phyloP scores from a whole-genome alignment of 441 rosid species.

The Bruguiera hainesii region DNA sequence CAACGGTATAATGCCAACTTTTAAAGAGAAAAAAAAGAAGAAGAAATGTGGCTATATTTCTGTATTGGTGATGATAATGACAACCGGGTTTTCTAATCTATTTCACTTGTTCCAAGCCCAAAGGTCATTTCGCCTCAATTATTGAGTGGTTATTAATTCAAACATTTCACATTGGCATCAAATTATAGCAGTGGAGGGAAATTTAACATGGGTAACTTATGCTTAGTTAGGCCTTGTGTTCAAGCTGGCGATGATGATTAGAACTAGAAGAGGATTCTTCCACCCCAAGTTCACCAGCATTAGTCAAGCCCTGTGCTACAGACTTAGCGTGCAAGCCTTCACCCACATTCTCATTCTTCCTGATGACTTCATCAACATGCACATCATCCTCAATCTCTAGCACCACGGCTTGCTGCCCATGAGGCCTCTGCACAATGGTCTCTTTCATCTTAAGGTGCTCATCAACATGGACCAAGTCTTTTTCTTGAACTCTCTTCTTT shows the following conservation, averaged over 20 bases:
- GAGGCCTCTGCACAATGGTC: conserved; percentile 51
- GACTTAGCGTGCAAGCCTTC: conserved; percentile 23
- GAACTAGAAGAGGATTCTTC: conserved; percentile 19
- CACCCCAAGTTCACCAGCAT: neutral
- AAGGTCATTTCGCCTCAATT: too few species aligned
- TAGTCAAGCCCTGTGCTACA: neutral
- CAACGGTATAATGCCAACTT: too few species aligned
- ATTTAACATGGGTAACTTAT: neutral
- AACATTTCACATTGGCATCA: conserved; percentile 2
- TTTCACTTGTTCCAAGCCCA: too few species aligned
- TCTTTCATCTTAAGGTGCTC: conserved; percentile 69
- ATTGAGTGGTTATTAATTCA: neutral
- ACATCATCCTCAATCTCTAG: conserved; percentile 69
- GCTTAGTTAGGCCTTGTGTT: conserved; percentile 4
- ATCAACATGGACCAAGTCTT: conserved; percentile 39
- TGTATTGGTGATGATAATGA: too few species aligned
- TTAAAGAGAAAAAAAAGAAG: too few species aligned
- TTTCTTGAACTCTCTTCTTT: conserved; percentile 38
- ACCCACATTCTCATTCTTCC: conserved; percentile 35
- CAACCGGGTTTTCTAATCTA: too few species aligned
- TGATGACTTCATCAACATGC: conserved; percentile 38
- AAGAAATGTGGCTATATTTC: too few species aligned
- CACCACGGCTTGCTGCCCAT: conserved; percentile 40
- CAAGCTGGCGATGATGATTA: conserved; percentile 14
- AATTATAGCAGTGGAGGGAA: neutral